Base-by-base conservation (phyloP, 73 alveolate species). In the Paramecium sonneborni region DNA sequence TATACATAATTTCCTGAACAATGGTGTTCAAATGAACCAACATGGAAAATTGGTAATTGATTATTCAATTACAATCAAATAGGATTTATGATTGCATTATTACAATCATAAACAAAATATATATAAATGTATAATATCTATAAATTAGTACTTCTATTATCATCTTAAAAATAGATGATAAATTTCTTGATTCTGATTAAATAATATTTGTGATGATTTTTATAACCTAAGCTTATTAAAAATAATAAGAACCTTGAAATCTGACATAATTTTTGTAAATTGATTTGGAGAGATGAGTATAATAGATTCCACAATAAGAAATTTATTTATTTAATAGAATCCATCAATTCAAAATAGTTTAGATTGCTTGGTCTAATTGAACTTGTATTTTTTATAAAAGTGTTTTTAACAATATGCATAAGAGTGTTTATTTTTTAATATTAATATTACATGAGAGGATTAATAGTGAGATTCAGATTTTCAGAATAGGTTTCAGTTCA, bases 1-100 rank as follows among this genome's bases (percentile, higher is more conserved):
- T 79, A 79, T n/a, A 4, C 90, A 79, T 38, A 79, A 79, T 24
- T 79, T 79, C 90, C 90, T 39, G 48, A 38, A 30, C 52, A 30
- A 23, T 79, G 90, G 90, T 43, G 35, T 46, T 79, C 90, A 11
- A 79, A 79, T 79, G 86, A 72, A 14, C 86, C 86, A 34, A 62
- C 57, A 23, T 72, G 86, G 86, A 72, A 72, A 72, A 28, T 4
- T 38, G 12, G 86, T 72, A 72, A 72, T 72, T 72, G 86, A 72
- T 72, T 72, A 72, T 38, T 72, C 86, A 72, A 72, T 72, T 72
- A 72, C 86, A 35, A 34, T 11, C 48, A 24, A 12, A 67, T 67
- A 72, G 28, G 57, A 72, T 20, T 28, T 26, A 72, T 72, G 86
- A 72, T 72, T 72, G 57, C 57, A 35, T 72, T 72, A 72, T 72